phyloP scores from a whole-genome alignment of 352 stramenopile genomes.

The Pythium chondricola region DNA sequence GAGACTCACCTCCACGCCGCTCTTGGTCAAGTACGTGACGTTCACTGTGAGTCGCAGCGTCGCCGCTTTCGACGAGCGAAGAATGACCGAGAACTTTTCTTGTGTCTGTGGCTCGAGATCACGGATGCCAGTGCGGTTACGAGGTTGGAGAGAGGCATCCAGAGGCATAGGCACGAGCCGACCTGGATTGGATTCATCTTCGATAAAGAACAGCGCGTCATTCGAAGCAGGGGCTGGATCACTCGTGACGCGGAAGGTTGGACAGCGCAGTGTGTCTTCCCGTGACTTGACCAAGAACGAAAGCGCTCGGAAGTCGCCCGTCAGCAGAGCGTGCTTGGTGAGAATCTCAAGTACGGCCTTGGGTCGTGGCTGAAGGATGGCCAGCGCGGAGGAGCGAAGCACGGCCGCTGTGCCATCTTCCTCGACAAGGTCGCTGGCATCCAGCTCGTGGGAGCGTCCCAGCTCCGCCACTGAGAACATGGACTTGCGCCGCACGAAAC shows the following conservation, averaged over 20 bases:
- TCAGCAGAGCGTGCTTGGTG: conserved; percentile 48
- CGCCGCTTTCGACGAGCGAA: conserved; percentile 41
- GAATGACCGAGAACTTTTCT: conserved; percentile 44
- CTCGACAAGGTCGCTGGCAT: conserved; percentile 19
- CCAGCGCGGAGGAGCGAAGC: conserved; percentile 43
- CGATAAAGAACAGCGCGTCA: conserved; percentile 58
- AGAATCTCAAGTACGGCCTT: conserved; percentile 53
- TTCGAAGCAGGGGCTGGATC: conserved; percentile 45
- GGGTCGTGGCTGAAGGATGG: conserved; percentile 62
- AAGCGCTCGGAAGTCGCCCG: conserved; percentile 61
- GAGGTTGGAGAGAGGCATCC: conserved; percentile 42
- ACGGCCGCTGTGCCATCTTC: conserved; percentile 31
- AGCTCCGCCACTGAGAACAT: conserved; percentile 58
- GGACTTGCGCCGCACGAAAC: conserved; percentile 71
- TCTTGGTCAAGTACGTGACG: conserved; percentile 62
- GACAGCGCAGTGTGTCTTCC: conserved; percentile 58
- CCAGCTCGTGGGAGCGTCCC: conserved; percentile 21
- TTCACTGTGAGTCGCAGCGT: conserved; percentile 37
- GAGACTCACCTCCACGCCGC: conserved; percentile 50
- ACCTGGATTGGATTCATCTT: conserved; percentile 15
- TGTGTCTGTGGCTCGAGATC: conserved; percentile 37
- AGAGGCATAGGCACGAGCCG: conserved; percentile 38
- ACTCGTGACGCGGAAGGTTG: conserved; percentile 44
- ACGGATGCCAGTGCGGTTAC: conserved; percentile 30
- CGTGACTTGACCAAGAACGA: conserved; percentile 52